Evolutionary conservation across 805 yeast species (phyloP).

Genomic region (Yarrowia sp.): DNA sequence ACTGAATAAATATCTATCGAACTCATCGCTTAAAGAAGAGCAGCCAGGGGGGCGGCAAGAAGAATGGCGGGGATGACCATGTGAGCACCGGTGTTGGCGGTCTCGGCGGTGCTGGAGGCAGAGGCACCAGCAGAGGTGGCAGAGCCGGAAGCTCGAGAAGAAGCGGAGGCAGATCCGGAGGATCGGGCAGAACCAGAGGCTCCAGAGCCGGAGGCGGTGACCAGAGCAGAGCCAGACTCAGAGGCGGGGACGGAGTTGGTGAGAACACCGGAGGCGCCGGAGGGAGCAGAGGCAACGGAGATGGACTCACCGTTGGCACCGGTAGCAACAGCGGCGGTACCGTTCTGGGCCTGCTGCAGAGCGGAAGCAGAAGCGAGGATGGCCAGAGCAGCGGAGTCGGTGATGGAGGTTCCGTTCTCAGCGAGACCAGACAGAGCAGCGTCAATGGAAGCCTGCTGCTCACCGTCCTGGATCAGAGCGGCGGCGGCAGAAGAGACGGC

Average conservation of each 20-base stretch:
- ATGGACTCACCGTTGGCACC: neutral
- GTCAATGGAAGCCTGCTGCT: constrained; percentile 15
- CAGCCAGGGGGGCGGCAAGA: constrained; percentile 19
- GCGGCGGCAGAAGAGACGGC: constrained; percentile 18
- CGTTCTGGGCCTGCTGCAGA: neutral
- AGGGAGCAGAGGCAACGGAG: constrained; percentile 17
- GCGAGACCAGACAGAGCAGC: neutral
- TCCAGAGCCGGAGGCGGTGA: too few species aligned
- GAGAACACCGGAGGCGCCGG: constrained; percentile 14
- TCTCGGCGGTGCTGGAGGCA: neutral
- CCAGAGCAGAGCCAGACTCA: too few species aligned
- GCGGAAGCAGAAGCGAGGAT: constrained; percentile 8
- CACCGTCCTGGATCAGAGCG: neutral
- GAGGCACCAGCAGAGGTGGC: constrained; percentile 5
- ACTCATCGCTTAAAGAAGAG: constrained; percentile 6
- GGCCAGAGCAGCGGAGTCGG: constrained; percentile 10
- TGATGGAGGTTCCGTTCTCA: constrained; percentile 16
- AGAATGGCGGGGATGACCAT: constrained; percentile 17
- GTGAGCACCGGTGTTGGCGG: constrained; percentile 1
- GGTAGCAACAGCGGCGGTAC: neutral
- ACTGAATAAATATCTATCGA: neutral
- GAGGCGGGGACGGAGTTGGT: constrained; percentile 23
- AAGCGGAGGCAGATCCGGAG: neutral
- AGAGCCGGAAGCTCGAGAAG: neutral
- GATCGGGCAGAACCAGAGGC: constrained; percentile 1